Base-by-base conservation (phyloP, 2,329 filamentous ascomycete species). In the Paecilomyces variotii region DNA sequence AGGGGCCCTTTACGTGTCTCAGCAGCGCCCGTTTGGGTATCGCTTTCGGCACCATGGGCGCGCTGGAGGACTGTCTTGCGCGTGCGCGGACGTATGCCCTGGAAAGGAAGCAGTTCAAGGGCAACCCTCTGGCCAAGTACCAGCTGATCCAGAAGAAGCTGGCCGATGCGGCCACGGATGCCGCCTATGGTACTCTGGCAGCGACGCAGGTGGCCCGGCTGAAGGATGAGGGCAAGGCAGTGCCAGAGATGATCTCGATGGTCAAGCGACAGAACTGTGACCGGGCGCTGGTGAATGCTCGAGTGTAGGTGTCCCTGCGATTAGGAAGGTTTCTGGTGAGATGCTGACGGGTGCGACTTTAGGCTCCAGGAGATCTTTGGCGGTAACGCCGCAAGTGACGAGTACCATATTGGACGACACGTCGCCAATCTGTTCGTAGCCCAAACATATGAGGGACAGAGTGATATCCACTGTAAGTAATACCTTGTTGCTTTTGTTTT, bases 211-310 rank as follows among this genome's bases (percentile, higher is more conserved):
- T 97, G 35, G 92, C 91, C 56, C 82, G 93, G 61, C 84, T 97
- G 59, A 97, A 97, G 82, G 93, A 97, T 67, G 86, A 90, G 71
- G 92, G 92, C 63, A 90, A 91, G 74, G 86, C 84, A 26, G 87
- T 88, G 2, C 92, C 94, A 5, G 94, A 99, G 79, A 97, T 97
- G 93, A 96, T 99, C 68, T 86, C 83, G 7, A 87, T 99, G 90
- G 87, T 97, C 72, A 99, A 99, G 83, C 83, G 94, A 65, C 92
- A 97, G 78, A 99, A 99, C 76, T 99, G 94, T 75, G 94, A 99
- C 76, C 81, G 87, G 56, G 94, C 94, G 14, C 79, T 99, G 67
- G 79, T 84, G 30, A 91, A 93, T 64, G 86, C 91, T 24, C 83
- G 94, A 64, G 79, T 82, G 70, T 84, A 76, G 69, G 82, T 32